These are phyloP conservation scores for Trichoderma sp. DNA, from an alignment of 2,329 filamentous ascomycete genomes.

Conservation along the genomic window DNA sequence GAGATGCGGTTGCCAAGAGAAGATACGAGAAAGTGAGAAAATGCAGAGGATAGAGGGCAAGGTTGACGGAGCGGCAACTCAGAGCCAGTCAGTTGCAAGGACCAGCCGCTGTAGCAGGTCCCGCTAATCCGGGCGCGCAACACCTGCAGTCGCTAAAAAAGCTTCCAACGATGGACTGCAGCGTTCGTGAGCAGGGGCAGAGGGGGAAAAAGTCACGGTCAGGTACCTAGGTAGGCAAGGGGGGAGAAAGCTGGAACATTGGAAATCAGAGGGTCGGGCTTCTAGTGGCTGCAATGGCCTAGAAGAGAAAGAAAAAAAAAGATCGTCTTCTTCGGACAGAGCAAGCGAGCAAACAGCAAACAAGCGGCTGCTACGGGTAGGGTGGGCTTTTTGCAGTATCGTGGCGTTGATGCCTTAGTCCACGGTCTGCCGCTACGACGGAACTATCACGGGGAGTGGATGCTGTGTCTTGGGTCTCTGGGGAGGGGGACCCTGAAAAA, in stretches of 20 bases:
- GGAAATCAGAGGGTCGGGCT: not conserved
- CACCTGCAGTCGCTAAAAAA: not conserved
- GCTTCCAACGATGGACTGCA: not conserved
- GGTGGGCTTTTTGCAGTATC: not conserved
- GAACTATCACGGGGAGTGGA: conserved; percentile 10
- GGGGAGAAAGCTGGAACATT: not conserved
- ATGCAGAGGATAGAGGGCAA: not conserved
- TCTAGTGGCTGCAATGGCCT: conserved; percentile 2
- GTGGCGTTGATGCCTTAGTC: conserved; percentile 21
- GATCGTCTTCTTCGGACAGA: not conserved
- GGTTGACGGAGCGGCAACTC: conserved; percentile 1
- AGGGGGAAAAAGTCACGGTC: not conserved
- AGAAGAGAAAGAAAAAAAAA: not conserved
- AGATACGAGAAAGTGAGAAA: conserved; percentile 2
- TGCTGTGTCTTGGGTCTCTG: not conserved
- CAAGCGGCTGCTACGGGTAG: conserved; percentile 14
- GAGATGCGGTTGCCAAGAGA: not conserved
- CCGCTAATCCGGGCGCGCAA: conserved; percentile 8
- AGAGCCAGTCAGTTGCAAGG: not conserved
- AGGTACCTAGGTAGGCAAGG: not conserved
- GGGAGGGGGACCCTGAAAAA: conserved; percentile 7
- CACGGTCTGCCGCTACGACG: not conserved
- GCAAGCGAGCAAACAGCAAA: not conserved
- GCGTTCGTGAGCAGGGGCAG: not conserved
- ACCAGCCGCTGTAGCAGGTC: conserved; percentile 9